These are phyloP conservation scores for Lotmaria passim DNA, from an alignment of 208 protist genomes.

Conservation along the genomic window DNA sequence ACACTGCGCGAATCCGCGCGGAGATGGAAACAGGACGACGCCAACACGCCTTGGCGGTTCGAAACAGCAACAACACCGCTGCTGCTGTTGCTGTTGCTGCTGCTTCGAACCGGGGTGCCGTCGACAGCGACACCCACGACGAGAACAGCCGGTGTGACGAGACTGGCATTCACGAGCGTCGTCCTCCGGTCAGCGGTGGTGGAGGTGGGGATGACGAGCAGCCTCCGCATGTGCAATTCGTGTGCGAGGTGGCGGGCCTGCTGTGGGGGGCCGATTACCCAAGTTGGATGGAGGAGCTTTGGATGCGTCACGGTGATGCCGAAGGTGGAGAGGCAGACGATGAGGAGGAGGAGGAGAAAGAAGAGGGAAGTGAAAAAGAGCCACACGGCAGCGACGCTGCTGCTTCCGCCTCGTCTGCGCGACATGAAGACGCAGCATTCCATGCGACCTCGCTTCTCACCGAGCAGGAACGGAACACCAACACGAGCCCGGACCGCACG, in stretches of 20 bases:
- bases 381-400: neutral
- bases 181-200: neutral
- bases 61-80: neutral
- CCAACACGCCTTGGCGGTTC: too few relatives aligned
- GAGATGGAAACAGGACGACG: too few relatives aligned
- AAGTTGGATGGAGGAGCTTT: slow-evolving; percentile 29
- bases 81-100: too few relatives aligned
- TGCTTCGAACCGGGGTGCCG: too few relatives aligned
- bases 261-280: slow-evolving; percentile 36
- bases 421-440: neutral
- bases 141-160: neutral
- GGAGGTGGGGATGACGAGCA: neutral
- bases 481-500: too few relatives aligned
- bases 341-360: neutral
- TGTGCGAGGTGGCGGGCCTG: slow-evolving; percentile 18
- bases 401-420: too few relatives aligned
- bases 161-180: too few relatives aligned
- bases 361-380: neutral
- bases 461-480: too few relatives aligned
- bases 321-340: slow-evolving; percentile 20
- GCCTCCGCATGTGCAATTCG: slow-evolving; percentile 16
- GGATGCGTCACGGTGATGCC: slow-evolving; percentile 18
- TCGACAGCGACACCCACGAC: too few relatives aligned
- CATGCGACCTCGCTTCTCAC: too few relatives aligned
- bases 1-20: neutral